Conservation (phyloP, 1,139 yeast genomes). For the Scheffersomyces parashehatae region DNA sequence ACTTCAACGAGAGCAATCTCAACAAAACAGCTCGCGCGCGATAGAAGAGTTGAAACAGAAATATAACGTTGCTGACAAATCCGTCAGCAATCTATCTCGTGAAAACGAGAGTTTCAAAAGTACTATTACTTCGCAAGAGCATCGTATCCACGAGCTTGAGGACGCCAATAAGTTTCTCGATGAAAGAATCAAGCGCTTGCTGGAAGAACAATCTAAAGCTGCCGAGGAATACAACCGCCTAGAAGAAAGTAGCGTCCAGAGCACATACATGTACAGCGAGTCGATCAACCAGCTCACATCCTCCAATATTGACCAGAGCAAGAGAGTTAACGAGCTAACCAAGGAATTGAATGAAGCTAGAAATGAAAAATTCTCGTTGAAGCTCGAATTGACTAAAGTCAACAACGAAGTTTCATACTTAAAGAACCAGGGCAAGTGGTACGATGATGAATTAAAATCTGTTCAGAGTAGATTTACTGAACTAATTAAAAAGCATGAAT, state of each 20-base stretch:
- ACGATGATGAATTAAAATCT: slow-evolving; percentile 44
- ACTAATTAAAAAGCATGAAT: slow-evolving; percentile 40
- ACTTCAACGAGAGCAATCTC: slow-evolving; percentile 54
- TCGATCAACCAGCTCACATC: slow-evolving; percentile 53
- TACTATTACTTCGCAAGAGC: slow-evolving; percentile 1
- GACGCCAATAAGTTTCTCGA: slow-evolving; percentile 10
- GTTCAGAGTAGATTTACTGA: slow-evolving; percentile 41
- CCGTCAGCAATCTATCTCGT: slow-evolving; percentile 8
- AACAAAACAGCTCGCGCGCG: slow-evolving; percentile 25
- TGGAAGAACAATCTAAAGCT: slow-evolving; percentile 28
- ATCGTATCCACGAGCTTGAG: slow-evolving; percentile 10
- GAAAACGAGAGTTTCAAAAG: slow-evolving; percentile 7
- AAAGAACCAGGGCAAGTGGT: slow-evolving; percentile 47
- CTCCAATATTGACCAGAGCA: slow-evolving; percentile 49
- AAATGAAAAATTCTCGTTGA: slow-evolving; percentile 40
- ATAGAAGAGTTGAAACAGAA: slow-evolving; percentile 13
- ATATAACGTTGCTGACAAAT: slow-evolving; percentile 11
- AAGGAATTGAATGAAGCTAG: slow-evolving; percentile 37
- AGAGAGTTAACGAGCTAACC: slow-evolving; percentile 37
- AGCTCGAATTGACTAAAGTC: slow-evolving; percentile 43
- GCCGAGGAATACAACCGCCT: slow-evolving; percentile 26
- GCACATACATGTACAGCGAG: slow-evolving; percentile 48
- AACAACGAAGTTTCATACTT: slow-evolving; percentile 37
- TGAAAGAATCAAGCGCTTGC: slow-evolving; percentile 9
- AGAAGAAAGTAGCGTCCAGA: slow-evolving; percentile 38